These are phyloP conservation scores for Fraxinus latifolia DNA, from an alignment of 305 asterid species.

Conservation along the genomic window DNA sequence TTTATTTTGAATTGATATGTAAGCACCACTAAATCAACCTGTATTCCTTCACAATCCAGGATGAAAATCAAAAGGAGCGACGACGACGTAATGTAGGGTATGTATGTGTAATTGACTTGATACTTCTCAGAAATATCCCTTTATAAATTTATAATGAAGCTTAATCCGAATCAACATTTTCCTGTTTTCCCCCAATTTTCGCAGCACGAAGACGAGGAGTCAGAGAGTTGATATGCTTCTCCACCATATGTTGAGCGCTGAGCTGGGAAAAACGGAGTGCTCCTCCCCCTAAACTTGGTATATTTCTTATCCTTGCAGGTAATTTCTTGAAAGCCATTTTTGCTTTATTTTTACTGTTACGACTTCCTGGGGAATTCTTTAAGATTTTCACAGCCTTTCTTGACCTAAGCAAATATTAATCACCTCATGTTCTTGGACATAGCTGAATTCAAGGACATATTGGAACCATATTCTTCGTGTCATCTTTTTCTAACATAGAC, in stretches of 20 bases:
- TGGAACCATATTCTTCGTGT: neutral
- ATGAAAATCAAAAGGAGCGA: slow-evolving; percentile 34
- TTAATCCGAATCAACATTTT: slow-evolving; percentile 17
- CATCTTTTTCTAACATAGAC: neutral
- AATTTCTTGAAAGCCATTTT: neutral
- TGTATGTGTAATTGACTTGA: slow-evolving; percentile 35
- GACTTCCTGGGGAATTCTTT: neutral
- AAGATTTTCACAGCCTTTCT: neutral
- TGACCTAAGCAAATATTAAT: neutral
- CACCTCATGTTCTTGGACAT: neutral
- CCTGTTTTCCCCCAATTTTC: slow-evolving; percentile 13
- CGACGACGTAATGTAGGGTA: slow-evolving; percentile 71
- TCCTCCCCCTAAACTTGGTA: slow-evolving; percentile 37
- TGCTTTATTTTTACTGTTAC: neutral
- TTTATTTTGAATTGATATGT: neutral
- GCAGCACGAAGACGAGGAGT: slow-evolving; percentile 72
- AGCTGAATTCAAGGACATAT: neutral
- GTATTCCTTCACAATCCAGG: slow-evolving; percentile 40
- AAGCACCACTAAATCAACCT: neutral
- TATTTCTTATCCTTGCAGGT: neutral
- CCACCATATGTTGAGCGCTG: slow-evolving; percentile 92
- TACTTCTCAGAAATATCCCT: neutral
- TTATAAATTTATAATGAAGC: neutral
- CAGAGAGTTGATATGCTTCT: slow-evolving; percentile 87
- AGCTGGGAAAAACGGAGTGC: slow-evolving; percentile 46